phyloP scores from a whole-genome alignment of 768 basidiomycete genomes.

The Tephrocybe sp. region DNA sequence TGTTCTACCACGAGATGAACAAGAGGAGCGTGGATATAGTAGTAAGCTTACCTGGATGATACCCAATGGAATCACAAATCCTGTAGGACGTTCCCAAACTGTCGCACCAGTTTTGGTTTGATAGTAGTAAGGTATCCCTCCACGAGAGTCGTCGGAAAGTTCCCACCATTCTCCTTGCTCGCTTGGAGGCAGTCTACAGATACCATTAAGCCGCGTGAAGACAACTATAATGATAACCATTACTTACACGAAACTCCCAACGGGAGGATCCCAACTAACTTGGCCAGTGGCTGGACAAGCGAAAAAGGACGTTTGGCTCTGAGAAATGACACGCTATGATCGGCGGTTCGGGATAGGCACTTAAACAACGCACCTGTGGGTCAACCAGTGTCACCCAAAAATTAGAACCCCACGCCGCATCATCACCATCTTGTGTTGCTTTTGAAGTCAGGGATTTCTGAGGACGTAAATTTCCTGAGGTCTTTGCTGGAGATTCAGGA shows the following conservation, averaged over 20 bases:
- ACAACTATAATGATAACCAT: conserved; percentile 17
- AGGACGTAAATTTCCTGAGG: conserved; percentile 9
- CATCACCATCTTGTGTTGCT: conserved; percentile 37
- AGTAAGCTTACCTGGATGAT: conserved; percentile 68
- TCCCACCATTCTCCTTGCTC: conserved; percentile 97
- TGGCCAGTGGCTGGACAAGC: conserved; percentile 92
- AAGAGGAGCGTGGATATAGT: conserved; percentile 2
- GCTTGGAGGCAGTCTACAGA: conserved; percentile 72
- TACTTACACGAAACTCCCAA: conserved; percentile 83
- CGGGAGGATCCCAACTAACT: conserved; percentile 91
- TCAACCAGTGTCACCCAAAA: conserved; percentile 96
- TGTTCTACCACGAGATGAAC: conserved; percentile 52
- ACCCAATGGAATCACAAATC: conserved; percentile 89
- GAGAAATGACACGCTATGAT: conserved; percentile 1
- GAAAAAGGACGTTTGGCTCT: conserved; percentile 75
- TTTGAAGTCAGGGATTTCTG: conserved; percentile 18
- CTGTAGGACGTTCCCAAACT: conserved; percentile 88
- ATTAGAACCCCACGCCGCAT: conserved; percentile 78
- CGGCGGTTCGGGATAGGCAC: neutral
- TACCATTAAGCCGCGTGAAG: conserved; percentile 13
- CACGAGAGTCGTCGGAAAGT: conserved; percentile 78
- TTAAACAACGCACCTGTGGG: conserved; percentile 62
- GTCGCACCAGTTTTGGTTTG: conserved; percentile 91
- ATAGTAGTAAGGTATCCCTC: conserved; percentile 89
- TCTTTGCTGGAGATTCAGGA: neutral